A percentile compares a stretch with the other conserved stretches of the same genome.
Conservation (phyloP, 2,329 filamentous ascomycete species). For the Microdochium paspali region DNA sequence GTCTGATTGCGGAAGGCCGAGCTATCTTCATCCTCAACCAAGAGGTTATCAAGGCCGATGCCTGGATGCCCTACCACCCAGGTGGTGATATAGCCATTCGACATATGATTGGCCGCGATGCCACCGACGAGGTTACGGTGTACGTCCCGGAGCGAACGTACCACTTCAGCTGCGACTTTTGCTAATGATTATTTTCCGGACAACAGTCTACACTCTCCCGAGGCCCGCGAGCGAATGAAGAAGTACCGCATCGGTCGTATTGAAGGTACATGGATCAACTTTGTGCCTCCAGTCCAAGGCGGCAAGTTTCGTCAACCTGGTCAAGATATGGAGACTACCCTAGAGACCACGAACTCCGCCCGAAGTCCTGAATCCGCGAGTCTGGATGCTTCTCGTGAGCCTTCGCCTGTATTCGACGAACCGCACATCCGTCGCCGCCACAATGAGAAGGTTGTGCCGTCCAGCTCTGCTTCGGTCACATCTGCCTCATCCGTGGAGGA, state of each 20-base stretch:
- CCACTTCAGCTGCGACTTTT: conserved; percentile 5
- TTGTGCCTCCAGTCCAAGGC: conserved; percentile 84
- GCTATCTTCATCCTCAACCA: conserved; percentile 74
- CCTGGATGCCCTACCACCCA: conserved; percentile 83
- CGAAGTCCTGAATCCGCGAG: conserved; percentile 30
- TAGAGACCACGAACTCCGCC: conserved; percentile 11
- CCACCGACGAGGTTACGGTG: conserved; percentile 89
- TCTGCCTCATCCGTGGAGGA: conserved; percentile 47
- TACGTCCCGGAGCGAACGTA: conserved; percentile 35
- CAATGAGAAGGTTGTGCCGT: conserved; percentile 4
- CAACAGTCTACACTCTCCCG: conserved; percentile 67
- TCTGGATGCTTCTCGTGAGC: conserved; percentile 40
- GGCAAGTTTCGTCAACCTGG: conserved; percentile 56
- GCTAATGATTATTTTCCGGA: conserved; percentile 6
- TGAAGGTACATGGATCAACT: conserved; percentile 77
- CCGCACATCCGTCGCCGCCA: conserved; percentile 19
- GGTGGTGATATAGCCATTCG: conserved; percentile 84
- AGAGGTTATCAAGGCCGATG: conserved; percentile 77
- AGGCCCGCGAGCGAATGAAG: conserved; percentile 67
- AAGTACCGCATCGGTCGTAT: conserved; percentile 77
- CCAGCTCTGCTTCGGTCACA: conserved; percentile 42
- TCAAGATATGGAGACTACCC: conserved; percentile 22
- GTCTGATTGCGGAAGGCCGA: conserved; percentile 71
- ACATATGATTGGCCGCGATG: conserved; percentile 91
- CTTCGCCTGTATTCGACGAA: conserved; percentile 41